These are phyloP conservation scores for Tulasnella sp. DNA, from an alignment of 768 basidiomycete genomes.

Conservation along the genomic window DNA sequence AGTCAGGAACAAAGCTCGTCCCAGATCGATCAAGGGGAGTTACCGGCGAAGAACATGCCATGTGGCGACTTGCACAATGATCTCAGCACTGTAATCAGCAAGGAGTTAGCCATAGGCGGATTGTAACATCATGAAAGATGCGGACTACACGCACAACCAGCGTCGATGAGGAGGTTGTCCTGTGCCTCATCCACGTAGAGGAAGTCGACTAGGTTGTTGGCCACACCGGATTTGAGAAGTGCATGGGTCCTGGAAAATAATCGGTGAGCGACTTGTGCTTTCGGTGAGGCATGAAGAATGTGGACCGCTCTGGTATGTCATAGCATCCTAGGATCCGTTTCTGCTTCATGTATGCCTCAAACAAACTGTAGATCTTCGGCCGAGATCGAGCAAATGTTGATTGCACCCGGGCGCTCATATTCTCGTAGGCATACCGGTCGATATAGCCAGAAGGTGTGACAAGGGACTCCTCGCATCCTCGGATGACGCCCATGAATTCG, in stretches of 20 bases:
- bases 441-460: slow-evolving; percentile 32
- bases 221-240: neutral
- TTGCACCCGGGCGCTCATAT: neutral
- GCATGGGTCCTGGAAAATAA: neutral
- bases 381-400: slow-evolving; percentile 45
- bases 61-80: slow-evolving; percentile 51
- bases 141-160: slow-evolving; percentile 2
- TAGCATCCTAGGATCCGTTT: slow-evolving; percentile 28
- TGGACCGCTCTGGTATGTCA: slow-evolving; percentile 45
- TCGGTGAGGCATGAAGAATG: neutral
- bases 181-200: slow-evolving; percentile 61
- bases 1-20: too few relatives aligned
- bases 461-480: slow-evolving; percentile 50
- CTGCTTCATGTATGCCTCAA: slow-evolving; percentile 38
- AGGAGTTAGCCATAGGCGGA: neutral
- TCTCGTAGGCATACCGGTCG: slow-evolving; percentile 34
- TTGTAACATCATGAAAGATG: neutral
- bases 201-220: slow-evolving; percentile 34
- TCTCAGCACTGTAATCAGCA: slow-evolving; percentile 41
- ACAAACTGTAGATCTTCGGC: slow-evolving; percentile 39
- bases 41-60: slow-evolving; percentile 61
- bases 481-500: slow-evolving; percentile 42
- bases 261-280: neutral
- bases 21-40: too few relatives aligned
- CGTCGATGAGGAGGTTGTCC: slow-evolving; percentile 5